Percentiles rank a stretch among this genome's conserved stretches.
phyloP scores from a whole-genome alignment of 192 early-diverging fungal genomes.

The Backusella psychrophila region DNA sequence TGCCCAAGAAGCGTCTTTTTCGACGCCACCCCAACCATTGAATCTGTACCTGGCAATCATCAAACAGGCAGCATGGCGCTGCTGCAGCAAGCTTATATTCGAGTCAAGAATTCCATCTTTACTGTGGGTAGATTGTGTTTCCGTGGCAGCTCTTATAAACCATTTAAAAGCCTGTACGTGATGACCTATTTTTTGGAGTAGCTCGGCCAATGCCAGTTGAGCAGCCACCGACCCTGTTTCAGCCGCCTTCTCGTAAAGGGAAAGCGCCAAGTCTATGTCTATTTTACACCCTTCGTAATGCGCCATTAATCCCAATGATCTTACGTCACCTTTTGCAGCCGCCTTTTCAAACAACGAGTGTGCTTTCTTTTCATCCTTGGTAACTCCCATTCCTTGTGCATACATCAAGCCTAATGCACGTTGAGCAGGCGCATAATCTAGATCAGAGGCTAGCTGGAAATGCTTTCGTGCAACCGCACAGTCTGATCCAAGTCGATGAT shows the following conservation, averaged over 20 bases:
- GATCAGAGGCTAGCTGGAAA: constrained; percentile 10
- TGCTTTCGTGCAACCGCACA: constrained; percentile 9
- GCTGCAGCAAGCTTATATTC: not conserved
- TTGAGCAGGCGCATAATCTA: constrained; percentile 30
- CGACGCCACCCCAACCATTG: constrained; percentile 29
- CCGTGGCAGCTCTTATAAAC: constrained; percentile 15
- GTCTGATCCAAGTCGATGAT: constrained; percentile 17
- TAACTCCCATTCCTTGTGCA: constrained; percentile 17
- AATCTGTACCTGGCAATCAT: constrained; percentile 33
- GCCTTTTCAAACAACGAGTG: constrained; percentile 35
- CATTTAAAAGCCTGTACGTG: constrained; percentile 24
- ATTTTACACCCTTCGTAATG: constrained; percentile 22
- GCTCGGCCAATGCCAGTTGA: constrained; percentile 22
- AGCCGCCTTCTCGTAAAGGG: constrained; percentile 25
- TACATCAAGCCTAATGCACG: constrained; percentile 32
- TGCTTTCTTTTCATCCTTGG: constrained; percentile 19
- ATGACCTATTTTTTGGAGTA: constrained; percentile 19
- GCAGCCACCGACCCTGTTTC: constrained; percentile 23
- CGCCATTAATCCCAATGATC: constrained; percentile 26
- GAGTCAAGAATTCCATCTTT: not conserved
- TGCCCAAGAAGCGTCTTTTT: constrained; percentile 9
- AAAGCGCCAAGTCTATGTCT: constrained; percentile 18
- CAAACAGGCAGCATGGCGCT: constrained; percentile 19
- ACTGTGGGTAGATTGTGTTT: not conserved
- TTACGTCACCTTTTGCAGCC: constrained; percentile 29